A percentile compares a stretch with the other conserved stretches of the same genome.
These are phyloP conservation scores for Achlya hypogyna DNA, from an alignment of 352 stramenopile genomes.

Conservation along the genomic window DNA sequence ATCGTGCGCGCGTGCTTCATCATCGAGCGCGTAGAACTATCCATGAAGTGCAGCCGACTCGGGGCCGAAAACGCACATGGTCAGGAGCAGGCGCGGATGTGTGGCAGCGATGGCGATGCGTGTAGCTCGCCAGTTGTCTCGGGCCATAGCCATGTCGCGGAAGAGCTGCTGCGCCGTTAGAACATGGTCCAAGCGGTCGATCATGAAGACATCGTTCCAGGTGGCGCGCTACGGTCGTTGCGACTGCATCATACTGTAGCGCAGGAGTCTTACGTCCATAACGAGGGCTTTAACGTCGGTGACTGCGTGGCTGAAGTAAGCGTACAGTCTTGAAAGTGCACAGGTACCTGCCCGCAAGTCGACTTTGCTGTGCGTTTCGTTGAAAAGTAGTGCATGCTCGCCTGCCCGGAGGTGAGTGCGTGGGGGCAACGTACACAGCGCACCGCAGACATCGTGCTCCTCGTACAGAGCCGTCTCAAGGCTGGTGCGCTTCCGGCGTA, in stretches of 20 bases:
- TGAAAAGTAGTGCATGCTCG: slow-evolving; percentile 31
- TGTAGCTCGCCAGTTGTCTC: slow-evolving; percentile 69
- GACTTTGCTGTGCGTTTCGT: slow-evolving; percentile 43
- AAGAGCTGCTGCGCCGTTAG: slow-evolving; percentile 44
- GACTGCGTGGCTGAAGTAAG: slow-evolving; percentile 22
- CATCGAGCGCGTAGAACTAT: slow-evolving; percentile 69
- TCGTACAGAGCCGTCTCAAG: slow-evolving; percentile 72
- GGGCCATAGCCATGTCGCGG: slow-evolving; percentile 45
- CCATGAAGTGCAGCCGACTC: not conserved
- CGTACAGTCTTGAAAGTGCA: not conserved
- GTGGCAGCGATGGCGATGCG: slow-evolving; percentile 59
- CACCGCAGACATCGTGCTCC: slow-evolving; percentile 67
- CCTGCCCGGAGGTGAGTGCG: slow-evolving; percentile 30
- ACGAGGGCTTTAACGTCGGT: slow-evolving; percentile 72
- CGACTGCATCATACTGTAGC: not conserved
- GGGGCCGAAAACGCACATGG: slow-evolving; percentile 34
- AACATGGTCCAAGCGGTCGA: slow-evolving; percentile 63
- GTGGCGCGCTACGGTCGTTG: slow-evolving; percentile 42
- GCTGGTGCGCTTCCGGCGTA: slow-evolving; percentile 36
- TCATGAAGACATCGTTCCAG: slow-evolving; percentile 71
- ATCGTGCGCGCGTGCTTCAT: slow-evolving; percentile 78
- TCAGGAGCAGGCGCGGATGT: slow-evolving; percentile 58
- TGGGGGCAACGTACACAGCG: slow-evolving; percentile 20
- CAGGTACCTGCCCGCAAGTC: slow-evolving; percentile 42
- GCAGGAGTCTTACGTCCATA: slow-evolving; percentile 61